A percentile compares a stretch with the other conserved stretches of the same genome.
Conservation (phyloP, 306 rosid species). For the Cucurbita ficifolia region DNA sequence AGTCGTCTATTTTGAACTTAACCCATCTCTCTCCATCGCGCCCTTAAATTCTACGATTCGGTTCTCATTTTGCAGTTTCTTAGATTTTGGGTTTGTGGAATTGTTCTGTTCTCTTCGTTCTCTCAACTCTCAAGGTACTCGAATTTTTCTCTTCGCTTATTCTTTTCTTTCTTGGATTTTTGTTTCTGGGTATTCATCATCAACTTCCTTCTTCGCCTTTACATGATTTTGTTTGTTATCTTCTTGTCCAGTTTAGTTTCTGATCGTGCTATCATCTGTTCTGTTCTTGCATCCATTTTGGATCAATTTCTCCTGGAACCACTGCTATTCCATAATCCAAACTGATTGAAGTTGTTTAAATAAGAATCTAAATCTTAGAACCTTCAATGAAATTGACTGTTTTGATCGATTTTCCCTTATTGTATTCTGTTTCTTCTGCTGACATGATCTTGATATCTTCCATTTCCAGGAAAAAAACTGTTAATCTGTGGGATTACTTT, state of each 20-base stretch:
- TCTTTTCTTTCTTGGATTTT: slow-evolving; percentile 11
- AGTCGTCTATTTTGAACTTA: not conserved
- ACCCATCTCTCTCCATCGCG: not conserved
- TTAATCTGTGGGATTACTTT: slow-evolving; percentile 3
- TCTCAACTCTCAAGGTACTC: slow-evolving; percentile 28
- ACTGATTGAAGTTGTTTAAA: not conserved
- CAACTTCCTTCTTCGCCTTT: not conserved
- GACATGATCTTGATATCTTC: not conserved
- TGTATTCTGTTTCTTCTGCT: not conserved
- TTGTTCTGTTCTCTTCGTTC: not conserved
- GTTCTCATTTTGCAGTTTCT: not conserved
- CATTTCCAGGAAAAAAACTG: slow-evolving; percentile 38
- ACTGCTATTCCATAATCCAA: not conserved
- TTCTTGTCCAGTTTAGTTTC: slow-evolving; percentile 1
- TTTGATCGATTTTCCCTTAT: not conserved
- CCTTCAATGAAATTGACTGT: not conserved
- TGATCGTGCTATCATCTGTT: slow-evolving; percentile 1
- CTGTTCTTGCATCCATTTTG: not conserved
- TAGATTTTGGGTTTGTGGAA: not conserved
- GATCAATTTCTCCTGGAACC: not conserved
- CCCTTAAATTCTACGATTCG: not conserved
- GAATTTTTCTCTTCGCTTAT: not conserved
- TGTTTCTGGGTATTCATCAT: slow-evolving; percentile 16
- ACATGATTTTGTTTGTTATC: slow-evolving; percentile 8
- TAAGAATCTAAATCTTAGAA: not conserved